Conservation (phyloP, 2,329 filamentous ascomycete genomes). For the Claviceps humidiphila region DNA sequence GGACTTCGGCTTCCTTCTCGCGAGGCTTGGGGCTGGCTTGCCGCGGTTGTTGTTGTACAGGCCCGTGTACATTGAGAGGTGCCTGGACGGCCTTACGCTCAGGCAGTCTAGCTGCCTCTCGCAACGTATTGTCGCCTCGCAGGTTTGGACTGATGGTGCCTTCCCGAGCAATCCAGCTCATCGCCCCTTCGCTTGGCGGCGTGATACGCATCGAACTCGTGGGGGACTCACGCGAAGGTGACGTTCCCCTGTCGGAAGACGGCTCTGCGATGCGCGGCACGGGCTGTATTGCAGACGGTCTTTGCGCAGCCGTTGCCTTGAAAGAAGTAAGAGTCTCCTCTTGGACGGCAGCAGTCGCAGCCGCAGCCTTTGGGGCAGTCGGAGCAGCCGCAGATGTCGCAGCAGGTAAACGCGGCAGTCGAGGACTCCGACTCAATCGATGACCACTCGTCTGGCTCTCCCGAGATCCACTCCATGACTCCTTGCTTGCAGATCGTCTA, state of each 20-base stretch:
- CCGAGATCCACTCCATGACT: conserved; percentile 17
- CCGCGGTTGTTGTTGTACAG: conserved; percentile 8
- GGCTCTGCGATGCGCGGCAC: conserved; percentile 15
- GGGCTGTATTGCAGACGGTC: conserved; percentile 13
- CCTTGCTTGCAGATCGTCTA: conserved; percentile 25
- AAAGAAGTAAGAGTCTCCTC: conserved; percentile 18
- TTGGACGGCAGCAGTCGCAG: conserved; percentile 6
- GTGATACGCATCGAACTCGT: conserved; percentile 21
- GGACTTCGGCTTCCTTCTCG: conserved; percentile 3
- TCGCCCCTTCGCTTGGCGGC: conserved; percentile 22
- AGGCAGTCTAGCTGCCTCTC: conserved; percentile 13
- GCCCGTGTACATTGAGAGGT: conserved; percentile 7
- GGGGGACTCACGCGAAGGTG: conserved; percentile 14
- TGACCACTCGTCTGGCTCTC: conserved; percentile 14
- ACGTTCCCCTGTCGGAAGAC: conserved; percentile 1
- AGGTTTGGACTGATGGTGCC: conserved; percentile 23
- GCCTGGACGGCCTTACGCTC: neutral
- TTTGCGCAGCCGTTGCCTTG: conserved; percentile 14
- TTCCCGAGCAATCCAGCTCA: conserved; percentile 30
- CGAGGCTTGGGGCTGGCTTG: neutral
- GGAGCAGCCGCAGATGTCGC: conserved; percentile 1
- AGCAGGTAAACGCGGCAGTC: conserved; percentile 9
- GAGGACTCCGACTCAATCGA: conserved; percentile 18
- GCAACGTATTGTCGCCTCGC: conserved; percentile 22
- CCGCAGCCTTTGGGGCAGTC: conserved; percentile 5